Base-by-base conservation (phyloP, 2,329 filamentous ascomycete genomes). In the Colletotrichum australisinense region DNA sequence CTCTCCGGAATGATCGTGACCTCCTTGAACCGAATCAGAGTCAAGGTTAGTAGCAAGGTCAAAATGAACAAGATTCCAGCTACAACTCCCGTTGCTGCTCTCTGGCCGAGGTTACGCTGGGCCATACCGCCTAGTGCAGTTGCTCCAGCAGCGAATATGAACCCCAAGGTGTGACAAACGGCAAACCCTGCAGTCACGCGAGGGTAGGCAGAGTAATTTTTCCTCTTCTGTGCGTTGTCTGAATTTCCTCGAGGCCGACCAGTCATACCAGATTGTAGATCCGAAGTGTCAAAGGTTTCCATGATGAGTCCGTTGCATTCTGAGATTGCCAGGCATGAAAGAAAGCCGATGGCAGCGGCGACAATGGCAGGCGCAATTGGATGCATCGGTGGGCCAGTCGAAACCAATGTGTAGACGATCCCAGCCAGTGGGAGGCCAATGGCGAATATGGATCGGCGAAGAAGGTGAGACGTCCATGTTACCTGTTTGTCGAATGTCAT, bases 261-360 rank as follows among this genome's bases (percentile, higher is more conserved):
- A 7, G 88, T 93, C 85, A 93, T 92, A 12, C 92, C 92, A 2
- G 92, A 91, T 76, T 93, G 93, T 4, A 95, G 85, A 80, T 95
- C 94, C 53, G 92, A 94, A n/a, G 91, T 93, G 79, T 95, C 94
- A 80, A 93, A 95, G 0, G 91, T 92, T 79, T 95, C 93, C 93
- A 95, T 95, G 79, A 95, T 88, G 38, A 95, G 83, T 1, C 93
- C 93, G 75, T 93, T 90, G 81, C 93, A 95, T 81, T 95, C 93
- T 2, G 93, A 90, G 58, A 94, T 91, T 1, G 93, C 93, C 11
- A 96, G 88, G 64, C 91, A 92, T 1, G 92, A 93, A 5, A 95
- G 84, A 77, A 94, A 94, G 0, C 92, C 93, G 16, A 95, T 88
- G 4, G 90, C 80, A 1, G 88, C 89, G 0, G 92, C 91, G 76